A percentile compares a stretch with the other conserved stretches of the same genome.
Evolutionary conservation across 2,329 filamentous ascomycete genomes (phyloP).

Genomic region (Aphanoascus verrucosus): DNA sequence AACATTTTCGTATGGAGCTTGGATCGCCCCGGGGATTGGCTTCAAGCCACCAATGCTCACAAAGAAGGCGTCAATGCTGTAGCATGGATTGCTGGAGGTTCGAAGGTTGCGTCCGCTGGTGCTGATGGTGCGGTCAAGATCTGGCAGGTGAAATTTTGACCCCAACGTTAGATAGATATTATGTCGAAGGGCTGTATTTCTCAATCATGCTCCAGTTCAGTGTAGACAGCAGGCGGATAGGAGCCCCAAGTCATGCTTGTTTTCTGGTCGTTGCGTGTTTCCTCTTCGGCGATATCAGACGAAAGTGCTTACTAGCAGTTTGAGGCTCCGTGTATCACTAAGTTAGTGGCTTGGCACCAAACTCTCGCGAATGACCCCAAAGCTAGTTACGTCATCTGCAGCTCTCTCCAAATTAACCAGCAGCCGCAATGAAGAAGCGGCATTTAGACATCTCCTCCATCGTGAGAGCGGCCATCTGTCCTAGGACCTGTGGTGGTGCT

Average conservation of each 20-base stretch:
- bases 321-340: background rate
- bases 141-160: slow-evolving; percentile 52
- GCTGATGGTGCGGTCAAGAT: slow-evolving; percentile 86
- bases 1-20: slow-evolving; percentile 90
- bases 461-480: no score
- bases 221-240: no score
- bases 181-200: no score
- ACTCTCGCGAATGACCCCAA: background rate
- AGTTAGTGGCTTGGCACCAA: background rate
- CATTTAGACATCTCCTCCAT: background rate
- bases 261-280: no score
- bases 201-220: no score
- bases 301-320: background rate
- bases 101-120: slow-evolving; percentile 65
- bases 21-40: slow-evolving; percentile 66
- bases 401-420: background rate
- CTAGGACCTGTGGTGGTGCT: background rate
- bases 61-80: slow-evolving; percentile 92
- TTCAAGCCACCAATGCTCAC: slow-evolving; percentile 79
- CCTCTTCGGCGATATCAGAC: no score
- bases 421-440: background rate
- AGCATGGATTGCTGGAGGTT: slow-evolving; percentile 58
- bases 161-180: no score
- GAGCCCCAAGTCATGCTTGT: no score
- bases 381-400: slow-evolving; percentile 7